These are phyloP conservation scores for Termitomyces sp. DNA, from an alignment of 768 basidiomycete genomes.

Conservation along the genomic window DNA sequence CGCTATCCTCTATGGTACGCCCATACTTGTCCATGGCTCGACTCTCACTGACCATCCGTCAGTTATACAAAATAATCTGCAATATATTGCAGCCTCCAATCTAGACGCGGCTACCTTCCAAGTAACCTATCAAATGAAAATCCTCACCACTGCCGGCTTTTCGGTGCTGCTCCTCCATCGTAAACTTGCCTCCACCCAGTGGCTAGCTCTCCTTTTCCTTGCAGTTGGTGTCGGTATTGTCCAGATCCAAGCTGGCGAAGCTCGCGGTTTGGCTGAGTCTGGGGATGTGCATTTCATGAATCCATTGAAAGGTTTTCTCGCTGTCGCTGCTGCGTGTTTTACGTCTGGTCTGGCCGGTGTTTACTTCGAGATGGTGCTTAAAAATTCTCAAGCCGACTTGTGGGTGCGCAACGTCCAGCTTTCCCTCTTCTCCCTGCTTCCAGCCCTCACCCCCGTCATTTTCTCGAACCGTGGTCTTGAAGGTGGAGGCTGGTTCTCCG, in stretches of 20 bases:
- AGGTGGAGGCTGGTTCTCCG: slow-evolving; percentile 34
- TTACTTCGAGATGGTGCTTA: slow-evolving; percentile 97
- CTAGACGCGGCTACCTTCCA: slow-evolving; percentile 95
- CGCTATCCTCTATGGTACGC: slow-evolving; percentile 81
- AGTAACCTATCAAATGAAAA: slow-evolving; percentile 97
- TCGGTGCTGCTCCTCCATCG: slow-evolving; percentile 79
- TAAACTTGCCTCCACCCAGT: slow-evolving; percentile 67
- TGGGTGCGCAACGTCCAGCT: slow-evolving; percentile 98
- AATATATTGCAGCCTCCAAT: slow-evolving; percentile 92
- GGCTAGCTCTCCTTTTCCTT: slow-evolving; percentile 80
- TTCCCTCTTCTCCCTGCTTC: slow-evolving; percentile 88
- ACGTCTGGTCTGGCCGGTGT: slow-evolving; percentile 96
- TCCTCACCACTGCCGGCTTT: slow-evolving; percentile 88
- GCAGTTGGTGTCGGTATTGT: slow-evolving; percentile 88
- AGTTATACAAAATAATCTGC: slow-evolving; percentile 94
- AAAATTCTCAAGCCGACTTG: slow-evolving; percentile 81
- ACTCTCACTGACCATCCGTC: neutral
- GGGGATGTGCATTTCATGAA: slow-evolving; percentile 57
- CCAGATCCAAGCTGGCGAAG: slow-evolving; percentile 62
- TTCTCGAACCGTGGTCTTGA: slow-evolving; percentile 34
- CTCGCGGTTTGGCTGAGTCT: slow-evolving; percentile 19
- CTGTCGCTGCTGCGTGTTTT: slow-evolving; percentile 87
- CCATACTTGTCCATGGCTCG: neutral
- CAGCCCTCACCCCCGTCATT: slow-evolving; percentile 76
- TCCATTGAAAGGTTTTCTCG: slow-evolving; percentile 80